phyloP scores from a whole-genome alignment of 2,329 filamentous ascomycete species.

The Cadophora sp. region DNA sequence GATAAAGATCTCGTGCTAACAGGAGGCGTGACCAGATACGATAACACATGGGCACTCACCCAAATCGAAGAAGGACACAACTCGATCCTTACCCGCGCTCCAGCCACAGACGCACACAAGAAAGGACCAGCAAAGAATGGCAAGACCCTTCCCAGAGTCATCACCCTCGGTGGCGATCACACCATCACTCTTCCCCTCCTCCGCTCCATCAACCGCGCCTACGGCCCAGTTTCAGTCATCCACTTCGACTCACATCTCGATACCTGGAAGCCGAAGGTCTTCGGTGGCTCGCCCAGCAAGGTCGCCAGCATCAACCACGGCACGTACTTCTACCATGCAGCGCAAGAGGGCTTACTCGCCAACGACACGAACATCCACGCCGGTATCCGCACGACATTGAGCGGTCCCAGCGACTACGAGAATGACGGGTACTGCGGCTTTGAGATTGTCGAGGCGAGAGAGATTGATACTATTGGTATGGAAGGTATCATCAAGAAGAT shows the following conservation, averaged over 20 bases:
- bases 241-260: conserved; percentile 71
- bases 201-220: conserved; percentile 65
- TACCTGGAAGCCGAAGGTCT: conserved; percentile 85
- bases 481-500: conserved; percentile 83
- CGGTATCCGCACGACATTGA: conserved; percentile 83
- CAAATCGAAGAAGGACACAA: conserved; percentile 90
- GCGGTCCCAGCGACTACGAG: conserved; percentile 80
- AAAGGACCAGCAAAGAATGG: conserved; percentile 73
- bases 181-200: conserved; percentile 67
- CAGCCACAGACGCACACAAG: conserved; percentile 71
- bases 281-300: conserved; percentile 80
- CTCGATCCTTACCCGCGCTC: conserved; percentile 72
- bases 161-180: conserved; percentile 74
- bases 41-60: conserved; percentile 80
- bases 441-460: conserved; percentile 78
- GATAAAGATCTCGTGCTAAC: not conserved
- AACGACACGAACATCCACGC: conserved; percentile 90
- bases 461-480: conserved; percentile 72
- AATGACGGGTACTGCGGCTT: conserved; percentile 88
- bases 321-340: conserved; percentile 87
- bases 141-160: conserved; percentile 79
- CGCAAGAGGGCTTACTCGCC: conserved; percentile 76
- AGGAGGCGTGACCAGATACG: conserved; percentile 61
- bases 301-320: conserved; percentile 84
- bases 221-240: conserved; percentile 66